Conservation (phyloP, 345 rosid genomes). For the Ceriops decandra region DNA sequence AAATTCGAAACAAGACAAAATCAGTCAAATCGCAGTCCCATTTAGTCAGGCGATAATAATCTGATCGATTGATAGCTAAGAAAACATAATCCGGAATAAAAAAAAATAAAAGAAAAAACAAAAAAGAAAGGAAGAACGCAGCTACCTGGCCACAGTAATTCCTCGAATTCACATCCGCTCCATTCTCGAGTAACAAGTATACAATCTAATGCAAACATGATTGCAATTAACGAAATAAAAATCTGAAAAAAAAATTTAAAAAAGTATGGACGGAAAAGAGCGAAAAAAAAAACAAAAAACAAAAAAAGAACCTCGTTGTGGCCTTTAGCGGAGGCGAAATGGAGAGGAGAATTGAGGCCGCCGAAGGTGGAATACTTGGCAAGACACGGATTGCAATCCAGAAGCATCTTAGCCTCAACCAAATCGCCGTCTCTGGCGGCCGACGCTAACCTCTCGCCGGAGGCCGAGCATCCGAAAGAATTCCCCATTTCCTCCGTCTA, state of each 20-base stretch:
- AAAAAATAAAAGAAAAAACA: background rate
- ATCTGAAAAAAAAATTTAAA: background rate
- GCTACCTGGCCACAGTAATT: constrained; percentile 94
- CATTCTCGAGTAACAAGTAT: constrained; percentile 73
- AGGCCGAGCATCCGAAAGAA: constrained; percentile 97
- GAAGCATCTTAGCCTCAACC: constrained; percentile 92
- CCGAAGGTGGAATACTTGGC: constrained; percentile 97
- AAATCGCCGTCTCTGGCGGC: constrained; percentile 99
- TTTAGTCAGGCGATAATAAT: background rate
- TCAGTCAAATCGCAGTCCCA: background rate
- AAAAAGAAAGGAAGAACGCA: constrained; percentile 3
- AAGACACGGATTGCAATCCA: constrained; percentile 90
- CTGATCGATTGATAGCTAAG: background rate
- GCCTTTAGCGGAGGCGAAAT: constrained; percentile 97
- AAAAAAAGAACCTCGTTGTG: constrained; percentile 71
- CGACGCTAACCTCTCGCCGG: constrained; percentile 93
- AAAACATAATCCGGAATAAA: no score
- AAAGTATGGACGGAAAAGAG: background rate
- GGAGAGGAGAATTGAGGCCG: constrained; percentile 93
- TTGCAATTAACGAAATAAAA: constrained; percentile 1
- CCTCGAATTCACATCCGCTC: constrained; percentile 94
- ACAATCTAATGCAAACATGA: constrained; percentile 53
- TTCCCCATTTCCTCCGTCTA: constrained; percentile 45
- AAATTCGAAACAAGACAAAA: background rate
- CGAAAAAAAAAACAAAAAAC: background rate